Evolutionary conservation across 2,329 filamentous ascomycete genomes (phyloP).

Genomic region (Polychaeton citri): DNA sequence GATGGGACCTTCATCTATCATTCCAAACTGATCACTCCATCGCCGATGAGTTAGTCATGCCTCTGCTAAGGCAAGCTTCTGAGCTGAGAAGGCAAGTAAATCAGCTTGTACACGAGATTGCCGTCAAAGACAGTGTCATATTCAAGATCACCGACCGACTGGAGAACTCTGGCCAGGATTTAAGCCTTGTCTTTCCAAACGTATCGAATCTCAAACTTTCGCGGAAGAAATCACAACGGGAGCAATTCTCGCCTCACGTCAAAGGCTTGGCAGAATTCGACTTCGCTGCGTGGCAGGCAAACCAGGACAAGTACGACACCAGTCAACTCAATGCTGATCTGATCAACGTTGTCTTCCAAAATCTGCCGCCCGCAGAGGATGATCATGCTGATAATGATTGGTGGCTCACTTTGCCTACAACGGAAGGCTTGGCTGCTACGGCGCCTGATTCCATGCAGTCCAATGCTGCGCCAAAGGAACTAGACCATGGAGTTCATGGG

Average conservation of each 20-base stretch:
- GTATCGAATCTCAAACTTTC: slow-evolving; percentile 32
- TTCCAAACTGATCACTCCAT: slow-evolving; percentile 28
- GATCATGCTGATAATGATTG: background rate
- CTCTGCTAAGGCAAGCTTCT: slow-evolving; percentile 37
- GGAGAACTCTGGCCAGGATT: slow-evolving; percentile 41
- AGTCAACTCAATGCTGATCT: background rate
- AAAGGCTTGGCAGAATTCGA: slow-evolving; percentile 43
- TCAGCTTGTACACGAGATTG: slow-evolving; percentile 36
- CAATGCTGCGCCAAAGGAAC: no score
- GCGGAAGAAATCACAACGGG: slow-evolving; percentile 31
- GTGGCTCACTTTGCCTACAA: no score
- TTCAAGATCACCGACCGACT: slow-evolving; percentile 45
- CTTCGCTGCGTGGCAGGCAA: slow-evolving; percentile 27
- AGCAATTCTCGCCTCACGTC: slow-evolving; percentile 40
- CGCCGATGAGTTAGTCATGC: slow-evolving; percentile 38
- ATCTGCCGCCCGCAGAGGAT: background rate
- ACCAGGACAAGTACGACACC: background rate
- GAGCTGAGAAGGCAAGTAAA: slow-evolving; percentile 34
- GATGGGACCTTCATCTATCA: slow-evolving; percentile 50
- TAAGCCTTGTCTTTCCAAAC: slow-evolving; percentile 44
- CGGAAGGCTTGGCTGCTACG: no score
- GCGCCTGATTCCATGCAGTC: no score
- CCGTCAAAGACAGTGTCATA: slow-evolving; percentile 47
- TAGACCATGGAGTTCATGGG: no score
- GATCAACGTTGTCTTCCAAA: background rate